A percentile compares a stretch with the other conserved stretches of the same genome.
These are phyloP conservation scores for Hypholoma fasciculare DNA, from an alignment of 768 basidiomycete species.

Conservation along the genomic window DNA sequence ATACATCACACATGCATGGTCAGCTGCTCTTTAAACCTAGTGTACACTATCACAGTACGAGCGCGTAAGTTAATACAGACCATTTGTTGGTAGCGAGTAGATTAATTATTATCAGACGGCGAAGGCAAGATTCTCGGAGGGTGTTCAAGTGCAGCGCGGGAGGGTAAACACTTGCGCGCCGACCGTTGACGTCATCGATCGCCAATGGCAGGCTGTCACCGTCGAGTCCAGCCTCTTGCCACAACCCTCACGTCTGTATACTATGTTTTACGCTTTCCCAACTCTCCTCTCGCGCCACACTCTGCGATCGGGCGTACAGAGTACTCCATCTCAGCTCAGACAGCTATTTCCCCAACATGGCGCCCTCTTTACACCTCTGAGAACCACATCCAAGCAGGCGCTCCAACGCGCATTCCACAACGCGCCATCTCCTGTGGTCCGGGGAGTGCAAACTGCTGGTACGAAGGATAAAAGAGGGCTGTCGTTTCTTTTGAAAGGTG, in stretches of 20 bases:
- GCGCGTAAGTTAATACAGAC: not conserved
- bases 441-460: not conserved
- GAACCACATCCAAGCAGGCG: not conserved
- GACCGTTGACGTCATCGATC: not conserved
- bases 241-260: not conserved
- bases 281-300: conserved; percentile 7
- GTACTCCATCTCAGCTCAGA: not conserved
- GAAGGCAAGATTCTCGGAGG: too few relatives aligned
- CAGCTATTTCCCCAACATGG: not conserved
- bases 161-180: not conserved
- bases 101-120: not conserved
- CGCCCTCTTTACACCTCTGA: not conserved
- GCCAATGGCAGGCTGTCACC: not conserved
- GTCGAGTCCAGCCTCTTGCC: not conserved
- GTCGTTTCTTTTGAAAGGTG: conserved; percentile 22
- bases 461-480: not conserved
- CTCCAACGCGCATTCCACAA: not conserved
- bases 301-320: conserved; percentile 1
- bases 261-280: conserved; percentile 12
- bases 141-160: too few relatives aligned
- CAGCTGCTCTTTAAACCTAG: not conserved
- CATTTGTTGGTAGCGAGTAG: not conserved
- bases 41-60: not conserved
- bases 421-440: not conserved
- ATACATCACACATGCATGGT: not conserved